Conservation (phyloP, 371 early-diverging fungal species). For the Thermomucor indicae-seudaticae region DNA sequence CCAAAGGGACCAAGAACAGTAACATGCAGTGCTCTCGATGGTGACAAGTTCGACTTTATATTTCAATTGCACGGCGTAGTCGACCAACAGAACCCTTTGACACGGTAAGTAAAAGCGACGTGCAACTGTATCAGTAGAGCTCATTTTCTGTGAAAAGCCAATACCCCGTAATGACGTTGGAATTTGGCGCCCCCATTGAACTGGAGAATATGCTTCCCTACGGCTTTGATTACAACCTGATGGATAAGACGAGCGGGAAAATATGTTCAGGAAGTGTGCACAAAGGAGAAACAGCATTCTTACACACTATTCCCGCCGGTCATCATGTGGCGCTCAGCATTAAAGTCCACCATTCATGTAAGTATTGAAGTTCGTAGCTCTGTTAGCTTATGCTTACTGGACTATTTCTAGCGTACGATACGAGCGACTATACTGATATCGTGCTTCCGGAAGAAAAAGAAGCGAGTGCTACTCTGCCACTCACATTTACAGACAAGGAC, state of each 20-base stretch:
- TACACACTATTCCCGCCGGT: slow-evolving; percentile 64
- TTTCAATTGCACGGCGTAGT: slow-evolving; percentile 26
- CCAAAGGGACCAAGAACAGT: slow-evolving; percentile 24
- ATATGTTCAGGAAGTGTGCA: slow-evolving; percentile 25
- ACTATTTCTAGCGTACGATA: not conserved
- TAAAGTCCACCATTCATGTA: slow-evolving; percentile 55
- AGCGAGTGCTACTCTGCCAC: not conserved
- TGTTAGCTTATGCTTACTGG: not conserved
- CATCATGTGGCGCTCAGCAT: slow-evolving; percentile 55
- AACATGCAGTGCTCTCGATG: slow-evolving; percentile 24
- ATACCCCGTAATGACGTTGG: slow-evolving; percentile 70
- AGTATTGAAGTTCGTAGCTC: not conserved
- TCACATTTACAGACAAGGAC: not conserved
- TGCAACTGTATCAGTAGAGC: too few species aligned
- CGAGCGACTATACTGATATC: not conserved
- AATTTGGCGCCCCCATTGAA: slow-evolving; percentile 71
- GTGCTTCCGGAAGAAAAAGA: not conserved
- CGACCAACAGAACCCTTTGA: slow-evolving; percentile 29
- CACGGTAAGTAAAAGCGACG: too few species aligned
- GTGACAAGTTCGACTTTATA: slow-evolving; percentile 13
- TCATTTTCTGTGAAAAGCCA: slow-evolving; percentile 15
- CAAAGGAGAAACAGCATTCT: slow-evolving; percentile 51
- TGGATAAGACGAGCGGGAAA: slow-evolving; percentile 41
- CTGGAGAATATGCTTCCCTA: slow-evolving; percentile 86
- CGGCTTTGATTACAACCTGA: slow-evolving; percentile 49